Evolutionary conservation across 164 flowering plant genomes (phyloP), one percentile per base, ranked within the genome.

Genomic region (Vitis rupestris): DNA sequence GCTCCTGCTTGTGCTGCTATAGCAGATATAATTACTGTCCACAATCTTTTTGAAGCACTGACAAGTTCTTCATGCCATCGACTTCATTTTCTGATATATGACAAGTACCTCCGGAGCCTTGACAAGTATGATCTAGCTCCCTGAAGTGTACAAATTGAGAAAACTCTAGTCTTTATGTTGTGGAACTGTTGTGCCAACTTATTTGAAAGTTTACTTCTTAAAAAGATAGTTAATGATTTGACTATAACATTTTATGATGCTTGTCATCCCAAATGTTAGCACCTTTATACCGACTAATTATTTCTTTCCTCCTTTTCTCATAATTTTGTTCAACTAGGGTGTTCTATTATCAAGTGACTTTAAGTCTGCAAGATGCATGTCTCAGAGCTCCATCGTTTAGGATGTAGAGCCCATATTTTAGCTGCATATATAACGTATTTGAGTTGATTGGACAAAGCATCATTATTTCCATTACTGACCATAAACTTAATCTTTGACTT

Each of bases 31-130:
- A 78, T 85, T 29, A 90, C 93, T 54, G 91, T 82, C 66, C 84
- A 86, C 72, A 91, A 93, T 84, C 97, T 91, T 73, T 93, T 91
- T 72, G 85, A 85, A 78, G 87, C 86, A 29, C 90, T 93, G 29
- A 90, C 97, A 16, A 78, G 82, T 69, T 76, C 94, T 63, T 85
- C 95, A 53, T 78, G 79, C 69, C 75, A 82, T 59, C 85, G 82
- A 60, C 94, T 93, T 65, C 97, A 91, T 80, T 91, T 86, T 76
- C 90, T 87, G 12, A 76, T 93, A 19, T 93, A 83, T 70, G 90
- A 88, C 82, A 93, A 93, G 76, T 93, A 93, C 83, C 86, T 93
- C 50, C 87, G 81, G 59, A 84, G 79, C 78, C 92, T 93, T 73
- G 86, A 85, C 77, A 93, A 85, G 98, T 93, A 90, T 72, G 87